Base-by-base conservation (phyloP, 495 filamentous ascomycete species). In the Trichoderma parareesei region DNA sequence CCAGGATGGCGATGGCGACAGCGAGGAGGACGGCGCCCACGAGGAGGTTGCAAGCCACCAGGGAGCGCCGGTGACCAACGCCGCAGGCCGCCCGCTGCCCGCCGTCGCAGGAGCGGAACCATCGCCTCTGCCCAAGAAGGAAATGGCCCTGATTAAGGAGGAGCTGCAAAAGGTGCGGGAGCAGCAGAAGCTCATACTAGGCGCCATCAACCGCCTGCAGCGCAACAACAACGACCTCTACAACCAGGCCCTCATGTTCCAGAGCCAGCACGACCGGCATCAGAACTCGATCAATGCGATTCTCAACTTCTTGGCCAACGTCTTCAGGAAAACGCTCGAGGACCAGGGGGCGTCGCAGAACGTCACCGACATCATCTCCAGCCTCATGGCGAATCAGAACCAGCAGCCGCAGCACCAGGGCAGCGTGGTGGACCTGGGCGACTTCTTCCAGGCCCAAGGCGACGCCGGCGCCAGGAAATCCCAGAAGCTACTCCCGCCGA, bases 241-340 rank as follows among this genome's bases (percentile, higher is more conserved):
- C 69, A 87, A 92, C 44, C 94, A 98, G 73, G 92, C 93, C 0
- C 81, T 88, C 53, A 88, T 90, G 64, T 97, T 97, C 74, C 92
- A 96, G 72, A 88, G 86, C 41, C 84, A 94, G 71, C 94, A 98
- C 70, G 92, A 93, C 61, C 88, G 95, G 40, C 94, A 98, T 70
- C 95, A 98, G 73, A 96, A 92, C 70, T 97, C 92, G 10, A 98
- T 98, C 72, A 98, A 97, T 69, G 94, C 95, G 35, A 98, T 98
- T 68, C 80, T 98, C 16, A 96, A 92, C 40, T 98, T 98, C 73
- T 83, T 98, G 3, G 95, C 94, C 18, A 97, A 94, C 9, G 91
- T 98, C 9, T 98, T 97, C 79, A 90, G 94, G 69, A 89, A 84
- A 64, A 82, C 81, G 64, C 71, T 85, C 59, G 82, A 85, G 71